A percentile compares a stretch with the other conserved stretches of the same genome.
Evolutionary conservation across 371 early-diverging fungal genomes (phyloP).

Genomic region (Lichtheimia ornata): DNA sequence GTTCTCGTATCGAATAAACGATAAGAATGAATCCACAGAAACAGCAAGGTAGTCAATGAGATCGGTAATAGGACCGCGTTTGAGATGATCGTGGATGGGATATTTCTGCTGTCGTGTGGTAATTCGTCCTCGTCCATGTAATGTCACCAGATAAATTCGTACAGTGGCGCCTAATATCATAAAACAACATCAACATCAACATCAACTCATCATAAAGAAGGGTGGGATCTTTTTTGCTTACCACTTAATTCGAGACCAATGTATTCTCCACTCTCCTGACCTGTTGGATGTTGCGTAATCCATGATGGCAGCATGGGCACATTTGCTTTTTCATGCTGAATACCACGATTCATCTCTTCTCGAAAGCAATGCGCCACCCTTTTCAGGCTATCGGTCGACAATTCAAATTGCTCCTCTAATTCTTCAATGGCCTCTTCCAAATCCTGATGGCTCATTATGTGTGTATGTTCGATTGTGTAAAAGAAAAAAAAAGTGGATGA

Average conservation of each 20-base stretch:
- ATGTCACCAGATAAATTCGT: conserved; percentile 80
- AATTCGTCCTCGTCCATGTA: conserved; percentile 72
- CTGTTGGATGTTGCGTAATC: conserved; percentile 65
- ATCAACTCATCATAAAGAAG: not conserved
- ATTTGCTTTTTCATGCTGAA: conserved; percentile 52
- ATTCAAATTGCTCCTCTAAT: conserved; percentile 45
- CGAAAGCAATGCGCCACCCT: conserved; percentile 59
- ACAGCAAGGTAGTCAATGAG: conserved; percentile 84
- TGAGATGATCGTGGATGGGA: conserved; percentile 73
- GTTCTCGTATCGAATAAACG: conserved; percentile 32
- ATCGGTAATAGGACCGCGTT: conserved; percentile 48
- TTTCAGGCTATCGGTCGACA: conserved; percentile 51
- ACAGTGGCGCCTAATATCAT: conserved; percentile 76
- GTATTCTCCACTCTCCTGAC: conserved; percentile 82
- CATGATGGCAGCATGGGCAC: conserved; percentile 69
- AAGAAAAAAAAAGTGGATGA: conserved; percentile 1
- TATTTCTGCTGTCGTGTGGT: conserved; percentile 76
- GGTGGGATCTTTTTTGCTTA: conserved; percentile 12
- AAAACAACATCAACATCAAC: not conserved
- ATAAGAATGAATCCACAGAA: conserved; percentile 76
- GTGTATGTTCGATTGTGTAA: not conserved
- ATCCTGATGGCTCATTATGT: conserved; percentile 1
- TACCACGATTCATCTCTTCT: conserved; percentile 70
- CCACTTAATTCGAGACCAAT: conserved; percentile 94
- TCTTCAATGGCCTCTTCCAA: conserved; percentile 15